Percentiles rank a stretch among this genome's conserved stretches.
These are phyloP conservation scores for Hepatocystis sp. DNA, from an alignment of 169 alveolate species.

Conservation along the genomic window DNA sequence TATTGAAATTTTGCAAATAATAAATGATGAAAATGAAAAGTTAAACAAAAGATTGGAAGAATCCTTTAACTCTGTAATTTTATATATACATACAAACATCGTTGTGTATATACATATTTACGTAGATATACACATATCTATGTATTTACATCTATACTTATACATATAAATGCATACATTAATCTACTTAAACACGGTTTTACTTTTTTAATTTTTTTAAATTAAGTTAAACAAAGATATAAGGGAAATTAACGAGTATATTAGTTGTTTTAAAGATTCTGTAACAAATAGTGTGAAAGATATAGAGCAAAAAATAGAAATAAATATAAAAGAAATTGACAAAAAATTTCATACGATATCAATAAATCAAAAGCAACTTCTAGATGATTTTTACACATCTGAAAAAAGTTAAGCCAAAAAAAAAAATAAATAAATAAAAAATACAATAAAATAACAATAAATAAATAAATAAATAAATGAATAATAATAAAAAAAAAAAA, in stretches of 20 bases:
- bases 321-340: slow-evolving; percentile 38
- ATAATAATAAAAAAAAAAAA: too few species aligned
- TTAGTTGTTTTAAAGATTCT: slow-evolving; percentile 26
- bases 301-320: slow-evolving; percentile 12
- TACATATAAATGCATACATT: too few species aligned
- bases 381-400: slow-evolving; percentile 58
- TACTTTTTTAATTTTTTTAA: slow-evolving; percentile 4
- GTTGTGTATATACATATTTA: background rate
- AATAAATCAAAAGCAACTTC: slow-evolving; percentile 41
- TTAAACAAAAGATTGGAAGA: slow-evolving; percentile 38
- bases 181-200: too few species aligned
- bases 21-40: slow-evolving; percentile 59
- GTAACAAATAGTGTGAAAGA: slow-evolving; percentile 28
- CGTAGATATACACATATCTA: slow-evolving; percentile 3
- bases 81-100: too few species aligned
- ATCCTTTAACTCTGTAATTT: slow-evolving; percentile 24
- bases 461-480: too few species aligned
- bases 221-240: slow-evolving; percentile 43
- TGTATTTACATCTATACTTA: slow-evolving; percentile 4
- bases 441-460: too few species aligned
- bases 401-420: slow-evolving; percentile 12
- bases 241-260: slow-evolving; percentile 21
- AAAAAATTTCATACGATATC: slow-evolving; percentile 25
- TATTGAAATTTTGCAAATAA: slow-evolving; percentile 58
- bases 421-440: too few species aligned